Conservation (phyloP, 2,329 filamentous ascomycete species). For the Pyrenophora graminea region DNA sequence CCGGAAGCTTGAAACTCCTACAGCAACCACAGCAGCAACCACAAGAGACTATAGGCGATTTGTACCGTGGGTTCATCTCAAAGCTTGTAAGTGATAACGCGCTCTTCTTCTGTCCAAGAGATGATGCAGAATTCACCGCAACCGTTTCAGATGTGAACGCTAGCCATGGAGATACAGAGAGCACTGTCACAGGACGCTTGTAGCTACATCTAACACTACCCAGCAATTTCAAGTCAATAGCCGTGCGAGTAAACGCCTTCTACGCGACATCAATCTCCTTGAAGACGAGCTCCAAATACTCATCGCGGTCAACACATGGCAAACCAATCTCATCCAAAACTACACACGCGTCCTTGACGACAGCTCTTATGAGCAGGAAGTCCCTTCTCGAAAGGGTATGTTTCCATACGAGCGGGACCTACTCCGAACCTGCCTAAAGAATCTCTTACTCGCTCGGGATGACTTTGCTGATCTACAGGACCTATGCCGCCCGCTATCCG, state of each 20-base stretch:
- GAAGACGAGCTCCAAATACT: conserved; percentile 39
- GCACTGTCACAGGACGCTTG: no score
- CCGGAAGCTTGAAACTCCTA: no score
- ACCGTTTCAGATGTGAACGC: no score
- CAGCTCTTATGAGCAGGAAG: conserved; percentile 25
- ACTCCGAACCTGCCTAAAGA: conserved; percentile 28
- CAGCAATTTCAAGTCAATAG: conserved; percentile 45
- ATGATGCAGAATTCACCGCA: no score
- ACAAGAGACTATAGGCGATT: conserved; percentile 32
- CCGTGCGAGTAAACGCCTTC: conserved; percentile 37
- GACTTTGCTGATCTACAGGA: conserved; percentile 32
- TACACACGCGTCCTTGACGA: conserved; percentile 35
- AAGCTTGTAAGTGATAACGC: conserved; percentile 30
- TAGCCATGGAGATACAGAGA: no score
- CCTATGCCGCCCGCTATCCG: conserved; percentile 36
- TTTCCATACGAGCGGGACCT: conserved; percentile 31
- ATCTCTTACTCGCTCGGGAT: conserved; percentile 23
- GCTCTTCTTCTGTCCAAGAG: not conserved
- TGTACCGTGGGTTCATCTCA: conserved; percentile 40
- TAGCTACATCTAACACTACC: conserved; percentile 5
- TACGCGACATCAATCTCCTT: conserved; percentile 40
- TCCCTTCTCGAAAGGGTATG: conserved; percentile 24
- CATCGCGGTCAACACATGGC: conserved; percentile 30
- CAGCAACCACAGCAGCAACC: not conserved
- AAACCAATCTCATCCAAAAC: conserved; percentile 31